phyloP scores from a whole-genome alignment of 192 early-diverging fungal species.

The Tieghemiomyces parasiticus region DNA sequence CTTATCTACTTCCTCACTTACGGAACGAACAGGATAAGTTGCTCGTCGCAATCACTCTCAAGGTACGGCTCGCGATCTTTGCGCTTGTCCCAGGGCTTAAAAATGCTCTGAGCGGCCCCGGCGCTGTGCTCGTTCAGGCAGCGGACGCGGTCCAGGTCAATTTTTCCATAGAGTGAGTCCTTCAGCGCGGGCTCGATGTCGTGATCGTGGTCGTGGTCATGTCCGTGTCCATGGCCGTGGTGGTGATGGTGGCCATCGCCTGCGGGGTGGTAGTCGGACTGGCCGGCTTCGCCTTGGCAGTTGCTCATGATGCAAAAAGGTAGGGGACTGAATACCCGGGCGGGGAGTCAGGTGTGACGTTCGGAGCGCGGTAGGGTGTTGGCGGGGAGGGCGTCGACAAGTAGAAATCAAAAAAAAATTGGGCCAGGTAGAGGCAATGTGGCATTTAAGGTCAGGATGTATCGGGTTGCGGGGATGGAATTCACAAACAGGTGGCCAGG shows the following conservation, averaged over 20 bases:
- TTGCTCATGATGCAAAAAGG: background rate
- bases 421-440: too few species aligned
- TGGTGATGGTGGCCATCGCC: constrained; percentile 25
- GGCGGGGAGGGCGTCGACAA: too few species aligned
- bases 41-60: constrained; percentile 77
- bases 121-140: constrained; percentile 66
- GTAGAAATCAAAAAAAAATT: too few species aligned
- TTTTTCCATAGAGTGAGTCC: constrained; percentile 56
- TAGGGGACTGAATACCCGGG: too few species aligned
- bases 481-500: too few species aligned
- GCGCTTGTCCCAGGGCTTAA: constrained; percentile 77
- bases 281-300: constrained; percentile 8
- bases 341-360: too few species aligned
- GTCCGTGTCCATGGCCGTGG: constrained; percentile 32
- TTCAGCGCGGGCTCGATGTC: constrained; percentile 50
- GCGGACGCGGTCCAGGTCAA: constrained; percentile 60
- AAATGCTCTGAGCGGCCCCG: constrained; percentile 47
- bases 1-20: too few species aligned
- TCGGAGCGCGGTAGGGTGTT: too few species aligned
- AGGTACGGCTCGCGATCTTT: constrained; percentile 35
- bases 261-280: background rate
- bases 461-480: too few species aligned
- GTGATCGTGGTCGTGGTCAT: constrained; percentile 58
- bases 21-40: constrained; percentile 81
- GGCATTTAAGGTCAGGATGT: too few species aligned